Percentiles rank a stretch among this genome's conserved stretches.
Conservation (phyloP, 352 stramenopile species). For the Phytophthora syringae region DNA sequence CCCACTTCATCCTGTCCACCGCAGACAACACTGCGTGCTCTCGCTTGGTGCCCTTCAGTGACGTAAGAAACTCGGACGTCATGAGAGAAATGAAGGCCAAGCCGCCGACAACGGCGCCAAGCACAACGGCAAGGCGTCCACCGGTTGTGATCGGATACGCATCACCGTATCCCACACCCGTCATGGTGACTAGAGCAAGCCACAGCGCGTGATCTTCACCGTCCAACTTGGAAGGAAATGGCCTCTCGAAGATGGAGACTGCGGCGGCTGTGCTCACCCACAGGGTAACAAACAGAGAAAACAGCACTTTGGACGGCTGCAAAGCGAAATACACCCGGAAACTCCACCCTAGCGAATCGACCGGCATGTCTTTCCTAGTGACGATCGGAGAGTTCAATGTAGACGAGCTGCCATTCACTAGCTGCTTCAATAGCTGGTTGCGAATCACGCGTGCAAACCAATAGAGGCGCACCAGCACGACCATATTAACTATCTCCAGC, state of each 20-base stretch:
- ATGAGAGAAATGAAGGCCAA: slow-evolving; percentile 66
- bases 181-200: slow-evolving; percentile 72
- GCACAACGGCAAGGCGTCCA: slow-evolving; percentile 50
- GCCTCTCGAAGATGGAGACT: slow-evolving; percentile 66
- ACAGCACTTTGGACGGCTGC: slow-evolving; percentile 42
- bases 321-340: slow-evolving; percentile 60
- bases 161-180: slow-evolving; percentile 66
- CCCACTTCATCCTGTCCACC: slow-evolving; percentile 52
- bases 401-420: slow-evolving; percentile 38
- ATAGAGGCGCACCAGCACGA: slow-evolving; percentile 65
- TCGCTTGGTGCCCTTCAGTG: slow-evolving; percentile 62
- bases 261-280: slow-evolving; percentile 56
- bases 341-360: slow-evolving; percentile 64
- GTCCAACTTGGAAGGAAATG: slow-evolving; percentile 62
- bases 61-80: slow-evolving; percentile 67
- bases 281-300: slow-evolving; percentile 52
- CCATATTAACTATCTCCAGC: slow-evolving; percentile 68
- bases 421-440: slow-evolving; percentile 50
- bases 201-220: slow-evolving; percentile 66
- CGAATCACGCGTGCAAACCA: slow-evolving; percentile 63
- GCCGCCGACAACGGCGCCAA: slow-evolving; percentile 60
- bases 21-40: slow-evolving; percentile 55
- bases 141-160: slow-evolving; percentile 57
- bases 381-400: slow-evolving; percentile 34
- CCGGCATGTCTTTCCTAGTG: slow-evolving; percentile 17